Evolutionary conservation across 1,284 basidiomycete genomes (phyloP), one percentile per base, ranked within the genome.

Genomic region (Marasmius sp.): DNA sequence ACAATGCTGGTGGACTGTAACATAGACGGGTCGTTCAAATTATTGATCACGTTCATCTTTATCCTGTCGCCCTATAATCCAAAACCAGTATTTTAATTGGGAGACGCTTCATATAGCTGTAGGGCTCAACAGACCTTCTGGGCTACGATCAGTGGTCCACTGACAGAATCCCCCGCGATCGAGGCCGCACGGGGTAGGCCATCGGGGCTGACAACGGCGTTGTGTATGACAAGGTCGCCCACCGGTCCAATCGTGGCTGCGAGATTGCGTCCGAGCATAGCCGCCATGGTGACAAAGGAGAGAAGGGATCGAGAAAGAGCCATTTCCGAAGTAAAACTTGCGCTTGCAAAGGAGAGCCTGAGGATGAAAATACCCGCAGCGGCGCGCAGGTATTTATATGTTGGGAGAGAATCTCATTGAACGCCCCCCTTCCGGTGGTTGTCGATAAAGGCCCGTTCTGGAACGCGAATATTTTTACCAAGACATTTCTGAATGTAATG

Each of bases 1-100:
- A 69, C 71, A 22, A 75, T 67, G 0, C 70, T 70, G 39, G 74
- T 75, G 5, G 61, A 68, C 47, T 65, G 65, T 36, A 72, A 62
- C 71, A 76, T 71, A 3, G 65, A 67, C 2, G 57, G 55, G 57
- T 75, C 67, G 0, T 61, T 64, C 27, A 76, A 63, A 27, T 67
- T 7, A 58, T 75, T 66, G 43, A 61, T 62, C 43, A 76, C 73
- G 22, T 72, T 70, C 39, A 75, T 69, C 58, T 66, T 61, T 60
- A 72, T 69, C 10, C 60, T 61, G 48, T 69, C 66, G 6, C 64
- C 65, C 71, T 71, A 18, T 18, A 1, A 43, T 43, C n/a, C 18
- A 37, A 12, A 5, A 27, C 27, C 27, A 27, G 27, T 27, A 27
- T 5, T 27, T 2, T 56, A 3, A 45, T 27, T 27, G 5, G 27